Conservation (phyloP, 208 protist species). For the Zelonia costaricensis region DNA sequence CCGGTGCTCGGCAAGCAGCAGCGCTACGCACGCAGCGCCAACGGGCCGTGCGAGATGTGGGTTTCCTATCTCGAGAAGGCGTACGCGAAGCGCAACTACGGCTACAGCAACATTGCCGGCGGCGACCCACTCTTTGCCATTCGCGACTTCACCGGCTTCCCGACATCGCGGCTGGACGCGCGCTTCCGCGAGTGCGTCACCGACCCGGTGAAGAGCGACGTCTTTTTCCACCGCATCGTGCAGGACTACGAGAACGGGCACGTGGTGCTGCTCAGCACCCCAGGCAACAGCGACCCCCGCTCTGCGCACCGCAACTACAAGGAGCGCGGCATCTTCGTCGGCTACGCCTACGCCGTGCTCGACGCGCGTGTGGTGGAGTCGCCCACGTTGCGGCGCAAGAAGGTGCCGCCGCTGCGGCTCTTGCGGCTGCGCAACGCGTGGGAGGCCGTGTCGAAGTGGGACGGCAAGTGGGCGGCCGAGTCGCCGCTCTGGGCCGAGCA, state of each 20-base stretch:
- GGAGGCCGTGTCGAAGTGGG: constrained; percentile 39
- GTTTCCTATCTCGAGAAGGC: constrained; percentile 83
- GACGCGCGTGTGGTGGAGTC: constrained; percentile 50
- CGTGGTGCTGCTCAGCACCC: constrained; percentile 31
- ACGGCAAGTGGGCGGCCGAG: constrained; percentile 56
- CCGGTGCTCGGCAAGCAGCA: constrained; percentile 57
- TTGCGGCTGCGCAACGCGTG: constrained; percentile 77
- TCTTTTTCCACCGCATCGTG: constrained; percentile 53
- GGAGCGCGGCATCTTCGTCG: constrained; percentile 44
- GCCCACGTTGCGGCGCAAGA: constrained; percentile 11
- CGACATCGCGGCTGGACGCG: constrained; percentile 70
- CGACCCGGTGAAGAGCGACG: constrained; percentile 32
- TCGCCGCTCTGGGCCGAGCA: constrained; percentile 67
- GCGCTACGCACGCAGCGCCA: constrained; percentile 58
- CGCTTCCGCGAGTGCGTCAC: constrained; percentile 44
- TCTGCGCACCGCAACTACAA: constrained; percentile 37
- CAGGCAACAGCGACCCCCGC: constrained; percentile 30
- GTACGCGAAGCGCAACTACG: constrained; percentile 82
- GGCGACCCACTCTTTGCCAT: constrained; percentile 77
- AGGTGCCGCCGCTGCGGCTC: constrained; percentile 34
- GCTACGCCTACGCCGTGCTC: constrained; percentile 66
- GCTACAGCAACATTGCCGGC: constrained; percentile 73
- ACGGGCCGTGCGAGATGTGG: constrained; percentile 80
- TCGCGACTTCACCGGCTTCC: constrained; percentile 76
- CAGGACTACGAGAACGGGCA: constrained; percentile 48